phyloP scores from a whole-genome alignment of 768 basidiomycete genomes.

The Strobilomyces confusus region DNA sequence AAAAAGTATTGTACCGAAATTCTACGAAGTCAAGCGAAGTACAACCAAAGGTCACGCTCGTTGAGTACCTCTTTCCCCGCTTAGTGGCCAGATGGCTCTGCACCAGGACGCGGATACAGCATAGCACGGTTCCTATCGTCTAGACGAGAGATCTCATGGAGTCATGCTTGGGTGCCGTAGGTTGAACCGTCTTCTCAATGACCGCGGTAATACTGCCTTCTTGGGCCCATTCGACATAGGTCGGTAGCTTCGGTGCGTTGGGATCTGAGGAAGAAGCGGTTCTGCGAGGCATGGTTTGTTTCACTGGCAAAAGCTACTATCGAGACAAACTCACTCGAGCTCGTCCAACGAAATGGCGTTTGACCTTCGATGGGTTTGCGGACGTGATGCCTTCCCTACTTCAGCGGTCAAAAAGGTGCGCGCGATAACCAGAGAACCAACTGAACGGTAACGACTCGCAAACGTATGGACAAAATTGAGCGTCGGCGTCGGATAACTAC shows the following conservation, averaged over 20 bases:
- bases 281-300: conserved; percentile 1
- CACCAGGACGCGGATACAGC: not conserved
- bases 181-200: conserved; percentile 2
- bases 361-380: conserved; percentile 8
- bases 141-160: conserved; percentile 11
- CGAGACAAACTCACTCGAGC: conserved; percentile 10
- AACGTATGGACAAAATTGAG: conserved; percentile 22
- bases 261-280: conserved; percentile 8
- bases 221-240: conserved; percentile 14
- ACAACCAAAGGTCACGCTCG: not conserved
- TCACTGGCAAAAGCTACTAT: not conserved
- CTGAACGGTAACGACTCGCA: conserved; percentile 18
- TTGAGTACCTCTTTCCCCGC: not conserved
- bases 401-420: not conserved
- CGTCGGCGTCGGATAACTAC: conserved; percentile 15
- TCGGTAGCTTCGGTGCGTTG: conserved; percentile 12
- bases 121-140: not conserved
- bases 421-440: not conserved
- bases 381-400: conserved; percentile 14
- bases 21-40: not conserved
- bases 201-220: conserved; percentile 5
- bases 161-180: not conserved
- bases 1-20: conserved; percentile 15
- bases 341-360: conserved; percentile 18
- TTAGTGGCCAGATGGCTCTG: not conserved